phyloP scores from a whole-genome alignment of 2,329 filamentous ascomycete species.

The Colletotrichum simmondsii region DNA sequence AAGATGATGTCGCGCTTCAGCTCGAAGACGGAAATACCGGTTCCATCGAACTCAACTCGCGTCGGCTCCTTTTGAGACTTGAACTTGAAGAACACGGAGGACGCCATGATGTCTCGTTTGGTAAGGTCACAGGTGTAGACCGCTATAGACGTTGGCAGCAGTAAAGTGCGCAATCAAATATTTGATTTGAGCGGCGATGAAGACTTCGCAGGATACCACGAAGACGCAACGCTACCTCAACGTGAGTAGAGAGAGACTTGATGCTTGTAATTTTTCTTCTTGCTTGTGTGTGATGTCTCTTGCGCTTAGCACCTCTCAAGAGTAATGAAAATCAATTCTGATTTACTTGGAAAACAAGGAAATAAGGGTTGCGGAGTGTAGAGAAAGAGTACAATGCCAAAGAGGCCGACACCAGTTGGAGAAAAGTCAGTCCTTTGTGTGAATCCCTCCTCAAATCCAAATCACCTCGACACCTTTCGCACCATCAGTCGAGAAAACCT shows the following conservation, averaged over 20 bases:
- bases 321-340: slow-evolving; percentile 62
- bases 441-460: slow-evolving; percentile 36
- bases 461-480: slow-evolving; percentile 35
- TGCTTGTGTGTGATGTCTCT: slow-evolving; percentile 36
- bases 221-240: slow-evolving; percentile 23
- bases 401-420: slow-evolving; percentile 35
- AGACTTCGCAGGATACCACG: slow-evolving; percentile 18
- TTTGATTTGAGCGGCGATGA: slow-evolving; percentile 10
- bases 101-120: slow-evolving; percentile 75
- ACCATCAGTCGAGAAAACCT: slow-evolving; percentile 35
- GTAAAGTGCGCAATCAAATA: not conserved
- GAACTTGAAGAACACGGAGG: slow-evolving; percentile 99
- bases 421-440: slow-evolving; percentile 37
- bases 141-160: slow-evolving; percentile 15
- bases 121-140: slow-evolving; percentile 18
- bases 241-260: slow-evolving; percentile 34
- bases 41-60: slow-evolving; percentile 95
- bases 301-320: slow-evolving; percentile 45
- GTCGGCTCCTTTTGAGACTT: slow-evolving; percentile 97
- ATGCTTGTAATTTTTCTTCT: slow-evolving; percentile 40
- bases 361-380: slow-evolving; percentile 33
- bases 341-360: slow-evolving; percentile 52
- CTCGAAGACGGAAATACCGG: slow-evolving; percentile 97
- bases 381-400: slow-evolving; percentile 40
- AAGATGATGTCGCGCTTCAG: slow-evolving; percentile 98